Evolutionary conservation across 164 flowering plant genomes (phyloP).

Genomic region (Nymphaea colorata): DNA sequence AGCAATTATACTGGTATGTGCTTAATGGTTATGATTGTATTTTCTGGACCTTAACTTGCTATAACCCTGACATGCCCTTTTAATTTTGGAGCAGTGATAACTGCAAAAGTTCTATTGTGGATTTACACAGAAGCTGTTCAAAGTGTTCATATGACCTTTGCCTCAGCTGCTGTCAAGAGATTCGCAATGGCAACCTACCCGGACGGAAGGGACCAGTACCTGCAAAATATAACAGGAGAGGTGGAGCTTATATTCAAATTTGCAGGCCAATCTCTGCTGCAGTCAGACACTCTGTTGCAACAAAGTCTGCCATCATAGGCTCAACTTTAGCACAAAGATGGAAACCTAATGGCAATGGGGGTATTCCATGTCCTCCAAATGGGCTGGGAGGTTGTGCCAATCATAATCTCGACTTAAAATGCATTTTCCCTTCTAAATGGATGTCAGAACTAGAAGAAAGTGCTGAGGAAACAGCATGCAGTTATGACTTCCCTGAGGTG

Average conservation of each 20-base stretch:
- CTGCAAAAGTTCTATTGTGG: constrained; percentile 45
- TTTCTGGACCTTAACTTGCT: background rate
- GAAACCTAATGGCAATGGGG: constrained; percentile 20
- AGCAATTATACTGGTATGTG: constrained; percentile 40
- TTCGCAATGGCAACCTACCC: constrained; percentile 18
- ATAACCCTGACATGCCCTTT: background rate
- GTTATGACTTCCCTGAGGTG: constrained; percentile 36
- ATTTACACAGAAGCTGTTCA: constrained; percentile 65
- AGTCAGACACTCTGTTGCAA: constrained; percentile 3
- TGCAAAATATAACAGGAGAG: constrained; percentile 13
- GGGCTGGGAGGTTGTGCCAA: constrained; percentile 62
- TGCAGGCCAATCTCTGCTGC: constrained; percentile 11
- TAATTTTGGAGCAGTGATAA: constrained; percentile 36
- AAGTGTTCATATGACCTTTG: constrained; percentile 65
- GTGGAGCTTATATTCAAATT: constrained; percentile 14
- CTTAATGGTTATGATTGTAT: constrained; percentile 1
- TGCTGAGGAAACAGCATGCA: constrained; percentile 47
- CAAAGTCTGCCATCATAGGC: constrained; percentile 7
- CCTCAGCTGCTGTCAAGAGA: constrained; percentile 51
- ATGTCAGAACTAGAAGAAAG: constrained; percentile 38
- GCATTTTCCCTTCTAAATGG: constrained; percentile 46
- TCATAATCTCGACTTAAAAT: constrained; percentile 36
- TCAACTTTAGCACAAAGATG: constrained; percentile 2
- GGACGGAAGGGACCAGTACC: constrained; percentile 11
- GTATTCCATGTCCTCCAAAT: constrained; percentile 45